A percentile compares a stretch with the other conserved stretches of the same genome.
Conservation (phyloP, 495 filamentous ascomycete species). For the Aspergillus sparsus region DNA sequence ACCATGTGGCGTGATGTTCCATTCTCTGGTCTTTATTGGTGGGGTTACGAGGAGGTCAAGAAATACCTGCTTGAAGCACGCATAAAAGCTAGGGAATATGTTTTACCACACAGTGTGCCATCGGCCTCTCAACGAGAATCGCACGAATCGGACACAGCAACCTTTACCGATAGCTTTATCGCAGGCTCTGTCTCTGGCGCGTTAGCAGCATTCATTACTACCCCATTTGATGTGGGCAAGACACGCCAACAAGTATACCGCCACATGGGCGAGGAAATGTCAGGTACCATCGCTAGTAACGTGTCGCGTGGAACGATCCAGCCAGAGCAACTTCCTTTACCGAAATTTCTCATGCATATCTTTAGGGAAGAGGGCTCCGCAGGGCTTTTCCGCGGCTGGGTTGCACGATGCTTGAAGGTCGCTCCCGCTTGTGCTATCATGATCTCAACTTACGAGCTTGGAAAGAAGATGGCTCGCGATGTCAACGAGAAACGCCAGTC, state of each 20-base stretch:
- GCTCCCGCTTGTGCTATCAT: slow-evolving; percentile 98
- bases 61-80: slow-evolving; percentile 63
- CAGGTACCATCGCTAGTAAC: slow-evolving; percentile 15
- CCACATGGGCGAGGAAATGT: slow-evolving; percentile 49
- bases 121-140: slow-evolving; percentile 24
- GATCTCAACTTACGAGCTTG: slow-evolving; percentile 96
- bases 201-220: slow-evolving; percentile 85
- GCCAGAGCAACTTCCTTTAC: slow-evolving; percentile 74
- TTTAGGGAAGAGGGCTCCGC: slow-evolving; percentile 77
- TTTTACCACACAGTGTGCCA: slow-evolving; percentile 24
- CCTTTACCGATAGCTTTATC: slow-evolving; percentile 85
- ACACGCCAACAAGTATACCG: slow-evolving; percentile 84
- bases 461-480: slow-evolving; percentile 80
- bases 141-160: slow-evolving; percentile 52
- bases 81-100: slow-evolving; percentile 43
- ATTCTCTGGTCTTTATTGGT: slow-evolving; percentile 97
- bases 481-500: slow-evolving; percentile 68
- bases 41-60: slow-evolving; percentile 86
- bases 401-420: slow-evolving; percentile 87
- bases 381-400: slow-evolving; percentile 88
- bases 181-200: slow-evolving; percentile 81
- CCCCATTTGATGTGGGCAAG: slow-evolving; percentile 97
- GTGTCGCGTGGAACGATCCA: slow-evolving; percentile 38
- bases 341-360: slow-evolving; percentile 80
- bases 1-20: slow-evolving; percentile 97